Evolutionary conservation across 176 grass and related monocot genomes (phyloP).

Genomic region (Aegilops longissima): DNA sequence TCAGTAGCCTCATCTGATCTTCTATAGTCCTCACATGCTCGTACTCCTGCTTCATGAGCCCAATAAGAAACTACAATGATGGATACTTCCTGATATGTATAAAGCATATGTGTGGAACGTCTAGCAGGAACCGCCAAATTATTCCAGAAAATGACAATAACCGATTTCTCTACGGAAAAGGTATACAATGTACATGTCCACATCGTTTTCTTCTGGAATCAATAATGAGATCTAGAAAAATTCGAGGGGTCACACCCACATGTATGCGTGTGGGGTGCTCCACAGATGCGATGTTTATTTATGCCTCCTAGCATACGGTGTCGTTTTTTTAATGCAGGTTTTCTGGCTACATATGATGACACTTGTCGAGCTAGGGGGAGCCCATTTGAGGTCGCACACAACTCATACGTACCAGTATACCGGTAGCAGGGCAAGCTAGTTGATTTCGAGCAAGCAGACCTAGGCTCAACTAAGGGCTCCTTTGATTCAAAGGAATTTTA

Average conservation of each 20-base stretch:
- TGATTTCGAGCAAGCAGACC: no score
- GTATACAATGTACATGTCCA: not conserved
- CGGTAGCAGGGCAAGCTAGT: no score
- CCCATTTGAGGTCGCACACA: not conserved
- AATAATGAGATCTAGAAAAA: not conserved
- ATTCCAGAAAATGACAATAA: not conserved
- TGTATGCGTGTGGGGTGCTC: not conserved
- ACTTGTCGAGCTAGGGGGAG: constrained; percentile 21
- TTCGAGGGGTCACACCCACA: not conserved
- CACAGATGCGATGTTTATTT: not conserved
- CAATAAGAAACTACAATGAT: not conserved
- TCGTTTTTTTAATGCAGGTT: not conserved
- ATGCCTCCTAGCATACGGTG: not conserved
- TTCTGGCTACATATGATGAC: not conserved
- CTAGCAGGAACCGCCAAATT: not conserved
- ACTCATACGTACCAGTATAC: not conserved
- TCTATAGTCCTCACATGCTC: not conserved
- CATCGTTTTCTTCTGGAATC: not conserved
- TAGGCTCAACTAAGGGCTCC: no score
- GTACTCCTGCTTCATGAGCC: not conserved
- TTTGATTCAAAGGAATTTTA: no score
- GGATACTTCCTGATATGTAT: not conserved
- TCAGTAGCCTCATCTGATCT: not conserved
- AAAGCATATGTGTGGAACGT: not conserved
- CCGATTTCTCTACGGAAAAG: not conserved